phyloP scores from a whole-genome alignment of 1,139 yeast species.

The Candida dubliniensis region DNA sequence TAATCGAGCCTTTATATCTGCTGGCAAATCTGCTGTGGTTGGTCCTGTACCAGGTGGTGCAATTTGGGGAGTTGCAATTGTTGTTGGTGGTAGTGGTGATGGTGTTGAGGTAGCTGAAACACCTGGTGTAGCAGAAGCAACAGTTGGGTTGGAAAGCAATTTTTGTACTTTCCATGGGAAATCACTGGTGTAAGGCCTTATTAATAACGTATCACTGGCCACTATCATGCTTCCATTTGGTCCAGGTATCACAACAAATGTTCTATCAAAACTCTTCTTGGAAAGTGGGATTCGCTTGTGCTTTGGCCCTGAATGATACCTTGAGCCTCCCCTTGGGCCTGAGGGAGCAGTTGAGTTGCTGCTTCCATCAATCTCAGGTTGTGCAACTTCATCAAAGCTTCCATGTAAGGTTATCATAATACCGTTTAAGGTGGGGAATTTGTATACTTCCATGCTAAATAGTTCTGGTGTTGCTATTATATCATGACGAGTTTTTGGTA shows the following conservation, averaged over 20 bases:
- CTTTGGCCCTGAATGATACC: conserved; percentile 29
- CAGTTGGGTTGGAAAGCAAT: conserved; percentile 3
- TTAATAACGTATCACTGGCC: conserved; percentile 76
- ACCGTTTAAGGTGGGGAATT: conserved; percentile 71
- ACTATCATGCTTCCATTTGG: conserved; percentile 70
- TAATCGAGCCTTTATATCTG: conserved; percentile 54
- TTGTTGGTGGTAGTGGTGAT: conserved; percentile 1
- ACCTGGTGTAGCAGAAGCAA: conserved; percentile 19
- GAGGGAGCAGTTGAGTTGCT: conserved; percentile 13
- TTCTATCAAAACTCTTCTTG: conserved; percentile 82
- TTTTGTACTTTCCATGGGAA: conserved; percentile 53
- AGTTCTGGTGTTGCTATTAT: conserved; percentile 59
- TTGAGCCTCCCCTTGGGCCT: conserved; percentile 27
- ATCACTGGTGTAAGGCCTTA: conserved; percentile 61
- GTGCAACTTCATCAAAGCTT: conserved; percentile 65
- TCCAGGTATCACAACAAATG: conserved; percentile 76
- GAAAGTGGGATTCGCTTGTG: conserved; percentile 46
- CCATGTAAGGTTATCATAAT: conserved; percentile 83
- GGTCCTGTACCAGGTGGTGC: conserved; percentile 31
- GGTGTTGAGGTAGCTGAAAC: conserved; percentile 44
- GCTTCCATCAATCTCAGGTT: conserved; percentile 42
- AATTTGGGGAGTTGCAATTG: conserved; percentile 9
- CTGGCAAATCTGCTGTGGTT: conserved; percentile 43
- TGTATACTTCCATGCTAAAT: conserved; percentile 78
- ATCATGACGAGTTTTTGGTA: conserved; percentile 78